These are phyloP conservation scores for Colletotrichum lini DNA, from an alignment of 2,329 filamentous ascomycete genomes.

Conservation along the genomic window DNA sequence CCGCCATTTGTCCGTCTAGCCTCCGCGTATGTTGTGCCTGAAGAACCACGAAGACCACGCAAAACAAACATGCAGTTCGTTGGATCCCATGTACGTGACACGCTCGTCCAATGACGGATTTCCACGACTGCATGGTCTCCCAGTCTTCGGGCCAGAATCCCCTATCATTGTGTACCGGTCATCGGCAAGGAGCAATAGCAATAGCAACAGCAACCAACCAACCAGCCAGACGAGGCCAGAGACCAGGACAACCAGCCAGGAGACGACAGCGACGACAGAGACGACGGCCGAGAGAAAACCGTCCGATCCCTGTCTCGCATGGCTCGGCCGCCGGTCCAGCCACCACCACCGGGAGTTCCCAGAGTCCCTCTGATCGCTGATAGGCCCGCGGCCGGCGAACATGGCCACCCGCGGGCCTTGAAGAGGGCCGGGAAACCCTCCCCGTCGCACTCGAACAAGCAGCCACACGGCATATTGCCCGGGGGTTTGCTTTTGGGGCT, in stretches of 20 bases:
- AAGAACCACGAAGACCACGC: background rate
- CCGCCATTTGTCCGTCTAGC: too few species aligned
- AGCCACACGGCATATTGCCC: slow-evolving; percentile 14
- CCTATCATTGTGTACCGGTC: slow-evolving; percentile 5
- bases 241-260: background rate
- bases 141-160: slow-evolving; percentile 15
- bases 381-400: slow-evolving; percentile 22
- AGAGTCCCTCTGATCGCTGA: slow-evolving; percentile 1
- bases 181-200: background rate
- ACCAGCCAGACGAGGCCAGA: slow-evolving; percentile 9
- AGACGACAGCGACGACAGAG: background rate
- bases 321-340: slow-evolving; percentile 23
- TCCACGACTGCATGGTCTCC: slow-evolving; percentile 5
- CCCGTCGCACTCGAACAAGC: background rate
- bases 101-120: slow-evolving; percentile 1
- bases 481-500: slow-evolving; percentile 26
- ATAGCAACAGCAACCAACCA: background rate
- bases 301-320: slow-evolving; percentile 28
- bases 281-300: slow-evolving; percentile 3
- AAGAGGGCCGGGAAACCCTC: background rate
- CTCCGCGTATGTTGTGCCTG: slow-evolving; percentile 2
- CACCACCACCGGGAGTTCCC: slow-evolving; percentile 14
- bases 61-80: background rate
- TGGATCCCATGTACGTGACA: background rate
- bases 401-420: background rate